Evolutionary conservation across 176 grass and related monocot genomes (phyloP).

Genomic region (Bromus sterilis): DNA sequence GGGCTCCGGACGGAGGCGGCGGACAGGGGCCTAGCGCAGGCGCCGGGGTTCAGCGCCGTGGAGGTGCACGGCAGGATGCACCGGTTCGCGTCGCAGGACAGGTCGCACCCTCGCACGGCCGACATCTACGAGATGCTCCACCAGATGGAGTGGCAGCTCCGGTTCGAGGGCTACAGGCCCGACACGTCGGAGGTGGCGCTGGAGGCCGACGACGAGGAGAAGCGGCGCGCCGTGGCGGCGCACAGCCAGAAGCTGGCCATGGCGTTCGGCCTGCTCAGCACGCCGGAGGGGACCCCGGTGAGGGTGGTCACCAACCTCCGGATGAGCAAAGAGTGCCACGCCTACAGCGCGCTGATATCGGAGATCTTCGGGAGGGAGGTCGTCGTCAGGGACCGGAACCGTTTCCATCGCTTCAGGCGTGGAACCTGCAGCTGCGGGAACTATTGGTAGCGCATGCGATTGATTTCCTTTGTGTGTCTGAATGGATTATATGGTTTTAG

Average conservation of each 20-base stretch:
- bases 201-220: slow-evolving; percentile 55
- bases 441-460: slow-evolving; percentile 54
- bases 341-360: slow-evolving; percentile 54
- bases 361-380: slow-evolving; percentile 51
- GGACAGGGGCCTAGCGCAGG: slow-evolving; percentile 36
- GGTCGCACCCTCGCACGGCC: slow-evolving; percentile 36
- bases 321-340: slow-evolving; percentile 73
- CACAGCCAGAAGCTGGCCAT: slow-evolving; percentile 90
- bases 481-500: too few relatives aligned
- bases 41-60: slow-evolving; percentile 51
- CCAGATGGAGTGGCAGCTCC: slow-evolving; percentile 75
- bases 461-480: too few relatives aligned
- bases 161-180: slow-evolving; percentile 46
- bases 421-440: slow-evolving; percentile 51
- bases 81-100: slow-evolving; percentile 69
- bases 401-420: slow-evolving; percentile 58
- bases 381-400: slow-evolving; percentile 57
- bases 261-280: slow-evolving; percentile 61
- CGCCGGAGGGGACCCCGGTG: slow-evolving; percentile 33
- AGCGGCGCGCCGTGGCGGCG: slow-evolving; percentile 21
- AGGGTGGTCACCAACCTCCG: slow-evolving; percentile 67
- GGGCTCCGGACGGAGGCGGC: slow-evolving; percentile 28
- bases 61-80: slow-evolving; percentile 66
- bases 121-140: slow-evolving; percentile 75
- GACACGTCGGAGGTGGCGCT: slow-evolving; percentile 58